These are phyloP conservation scores for Cryptococcus jaspeensis DNA, from an alignment of 1,284 basidiomycete genomes.

Conservation along the genomic window DNA sequence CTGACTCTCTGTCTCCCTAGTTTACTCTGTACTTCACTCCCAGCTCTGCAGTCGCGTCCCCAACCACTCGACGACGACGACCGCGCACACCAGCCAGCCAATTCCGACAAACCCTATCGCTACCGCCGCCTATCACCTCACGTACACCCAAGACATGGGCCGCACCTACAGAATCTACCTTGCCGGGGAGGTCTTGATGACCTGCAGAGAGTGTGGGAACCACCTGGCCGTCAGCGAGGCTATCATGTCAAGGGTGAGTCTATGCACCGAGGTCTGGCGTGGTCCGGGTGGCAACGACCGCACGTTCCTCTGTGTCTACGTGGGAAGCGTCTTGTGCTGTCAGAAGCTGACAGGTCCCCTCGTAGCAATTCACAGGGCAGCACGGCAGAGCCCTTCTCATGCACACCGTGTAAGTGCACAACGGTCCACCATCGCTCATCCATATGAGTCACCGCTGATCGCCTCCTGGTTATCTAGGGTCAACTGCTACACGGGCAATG, in stretches of 20 bases:
- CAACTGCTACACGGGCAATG: constrained; percentile 81
- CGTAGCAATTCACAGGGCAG: constrained; percentile 86
- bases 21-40: too few relatives aligned
- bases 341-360: not conserved
- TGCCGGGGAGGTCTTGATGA: constrained; percentile 81
- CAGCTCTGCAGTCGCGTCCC: too few relatives aligned
- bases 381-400: constrained; percentile 94
- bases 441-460: not conserved
- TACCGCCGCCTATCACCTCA: not conserved
- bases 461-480: constrained; percentile 58
- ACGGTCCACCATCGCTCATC: not conserved
- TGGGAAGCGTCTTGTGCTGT: not conserved
- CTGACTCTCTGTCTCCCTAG: not conserved
- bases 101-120: too few relatives aligned
- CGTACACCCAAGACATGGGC: constrained; percentile 30
- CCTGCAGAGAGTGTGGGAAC: constrained; percentile 85
- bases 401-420: constrained; percentile 72
- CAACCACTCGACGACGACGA: too few relatives aligned
- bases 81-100: too few relatives aligned
- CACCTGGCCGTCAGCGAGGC: constrained; percentile 90
- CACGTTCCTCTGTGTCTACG: not conserved
- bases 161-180: constrained; percentile 70
- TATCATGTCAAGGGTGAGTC: constrained; percentile 84
- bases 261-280: not conserved
- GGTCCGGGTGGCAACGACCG: constrained; percentile 6